A percentile compares a stretch with the other conserved stretches of the same genome.
Evolutionary conservation across 2,329 filamentous ascomycete species (phyloP).

Genomic region (Trichoderma endophyticum): DNA sequence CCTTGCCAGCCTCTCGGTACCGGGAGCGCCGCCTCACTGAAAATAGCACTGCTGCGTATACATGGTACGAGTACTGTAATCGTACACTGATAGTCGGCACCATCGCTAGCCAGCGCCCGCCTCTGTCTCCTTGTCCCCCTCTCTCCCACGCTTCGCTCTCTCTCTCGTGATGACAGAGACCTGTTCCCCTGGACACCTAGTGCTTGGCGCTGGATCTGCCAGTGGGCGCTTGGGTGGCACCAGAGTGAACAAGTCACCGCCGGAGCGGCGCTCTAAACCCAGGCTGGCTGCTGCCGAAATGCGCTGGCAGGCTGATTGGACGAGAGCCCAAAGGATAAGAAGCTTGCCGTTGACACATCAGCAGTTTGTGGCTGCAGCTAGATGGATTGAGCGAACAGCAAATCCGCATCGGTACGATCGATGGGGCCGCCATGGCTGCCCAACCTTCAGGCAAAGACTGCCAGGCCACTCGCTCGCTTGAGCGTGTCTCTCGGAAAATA

Average conservation of each 20-base stretch:
- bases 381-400: conserved; percentile 9
- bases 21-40: conserved; percentile 14
- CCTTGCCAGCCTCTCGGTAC: neutral
- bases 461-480: conserved; percentile 7
- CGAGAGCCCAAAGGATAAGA: conserved; percentile 12
- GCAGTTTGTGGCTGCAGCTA: conserved; percentile 13
- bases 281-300: conserved; percentile 12
- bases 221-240: conserved; percentile 9
- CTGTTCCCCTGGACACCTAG: neutral
- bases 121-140: neutral
- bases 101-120: neutral
- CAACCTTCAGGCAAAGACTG: conserved; percentile 11
- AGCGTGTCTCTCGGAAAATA: conserved; percentile 17
- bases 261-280: conserved; percentile 13
- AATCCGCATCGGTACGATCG: conserved; percentile 8
- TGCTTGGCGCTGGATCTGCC: conserved; percentile 13
- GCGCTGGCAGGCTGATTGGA: conserved; percentile 18
- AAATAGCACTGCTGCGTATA: conserved; percentile 10
- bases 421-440: conserved; percentile 14
- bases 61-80: neutral
- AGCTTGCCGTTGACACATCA: conserved; percentile 16
- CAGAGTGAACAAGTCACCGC: conserved; percentile 19
- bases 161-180: conserved; percentile 9
- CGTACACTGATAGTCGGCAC: neutral
- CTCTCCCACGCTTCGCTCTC: neutral